These are phyloP conservation scores for Ilyonectria mors-panacis DNA, from an alignment of 2,329 filamentous ascomycete species.

Conservation along the genomic window DNA sequence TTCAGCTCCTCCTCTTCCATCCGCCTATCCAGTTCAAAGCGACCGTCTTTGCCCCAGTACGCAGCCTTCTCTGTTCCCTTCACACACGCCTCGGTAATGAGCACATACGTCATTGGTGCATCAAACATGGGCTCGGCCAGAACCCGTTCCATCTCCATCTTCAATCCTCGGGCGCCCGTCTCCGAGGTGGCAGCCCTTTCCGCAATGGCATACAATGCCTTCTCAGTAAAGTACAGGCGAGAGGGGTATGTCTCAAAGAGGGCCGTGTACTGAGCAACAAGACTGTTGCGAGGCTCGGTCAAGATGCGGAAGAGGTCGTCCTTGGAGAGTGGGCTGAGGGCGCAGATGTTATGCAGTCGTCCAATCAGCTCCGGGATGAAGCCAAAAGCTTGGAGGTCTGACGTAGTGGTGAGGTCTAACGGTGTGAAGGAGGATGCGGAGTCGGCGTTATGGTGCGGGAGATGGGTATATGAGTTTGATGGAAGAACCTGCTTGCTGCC, in stretches of 20 bases:
- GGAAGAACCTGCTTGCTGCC: constrained; percentile 73
- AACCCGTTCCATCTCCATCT: constrained; percentile 86
- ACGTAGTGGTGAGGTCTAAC: constrained; percentile 81
- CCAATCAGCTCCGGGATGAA: constrained; percentile 97
- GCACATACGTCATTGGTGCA: constrained; percentile 81
- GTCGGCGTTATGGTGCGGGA: constrained; percentile 67
- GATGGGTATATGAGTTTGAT: constrained; percentile 70
- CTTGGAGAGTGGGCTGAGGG: constrained; percentile 81
- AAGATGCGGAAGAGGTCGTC: constrained; percentile 85
- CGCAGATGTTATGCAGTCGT: constrained; percentile 91
- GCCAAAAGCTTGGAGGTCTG: constrained; percentile 86
- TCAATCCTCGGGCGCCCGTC: constrained; percentile 85
- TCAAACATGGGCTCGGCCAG: constrained; percentile 87
- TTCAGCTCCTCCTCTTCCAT: constrained; percentile 73
- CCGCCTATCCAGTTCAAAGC: constrained; percentile 77
- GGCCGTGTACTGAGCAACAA: constrained; percentile 90
- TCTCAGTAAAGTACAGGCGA: constrained; percentile 85
- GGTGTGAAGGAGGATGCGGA: constrained; percentile 63
- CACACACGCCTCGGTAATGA: constrained; percentile 80
- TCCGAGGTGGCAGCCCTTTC: constrained; percentile 71
- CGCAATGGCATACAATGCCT: constrained; percentile 86
- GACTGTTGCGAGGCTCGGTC: constrained; percentile 90
- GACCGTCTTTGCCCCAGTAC: constrained; percentile 79
- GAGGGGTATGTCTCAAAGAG: constrained; percentile 87
- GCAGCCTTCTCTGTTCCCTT: constrained; percentile 71